Conservation (phyloP, 495 filamentous ascomycete species). For the Acidiella bohemica region DNA sequence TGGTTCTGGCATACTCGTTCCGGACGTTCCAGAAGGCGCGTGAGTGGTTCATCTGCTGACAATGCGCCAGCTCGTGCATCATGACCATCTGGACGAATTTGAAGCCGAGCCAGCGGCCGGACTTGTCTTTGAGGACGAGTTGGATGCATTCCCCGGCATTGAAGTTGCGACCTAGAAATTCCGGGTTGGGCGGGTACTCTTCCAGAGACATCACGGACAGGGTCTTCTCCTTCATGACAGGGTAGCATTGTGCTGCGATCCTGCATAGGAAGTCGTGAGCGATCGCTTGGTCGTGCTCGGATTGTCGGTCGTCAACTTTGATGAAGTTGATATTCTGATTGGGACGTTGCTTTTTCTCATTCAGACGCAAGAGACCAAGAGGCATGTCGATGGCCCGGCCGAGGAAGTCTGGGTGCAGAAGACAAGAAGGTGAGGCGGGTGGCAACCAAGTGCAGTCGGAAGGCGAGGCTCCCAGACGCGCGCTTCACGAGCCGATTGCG, state of each 20-base stretch:
- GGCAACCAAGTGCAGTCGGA: too few relatives aligned
- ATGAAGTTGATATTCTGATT: constrained; percentile 65
- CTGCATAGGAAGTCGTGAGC: constrained; percentile 60
- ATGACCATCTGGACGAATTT: constrained; percentile 72
- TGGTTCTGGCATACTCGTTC: constrained; percentile 49
- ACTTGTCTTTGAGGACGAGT: constrained; percentile 51
- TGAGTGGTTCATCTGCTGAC: constrained; percentile 73
- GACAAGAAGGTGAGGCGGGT: too few relatives aligned
- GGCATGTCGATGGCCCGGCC: constrained; percentile 38
- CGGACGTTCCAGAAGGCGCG: constrained; percentile 59
- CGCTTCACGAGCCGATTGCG: too few relatives aligned
- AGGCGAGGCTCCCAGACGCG: too few relatives aligned
- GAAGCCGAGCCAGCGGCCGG: constrained; percentile 59
- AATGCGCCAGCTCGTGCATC: constrained; percentile 68
- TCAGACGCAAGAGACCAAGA: constrained; percentile 52
- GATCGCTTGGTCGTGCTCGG: constrained; percentile 32
- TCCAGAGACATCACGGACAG: constrained; percentile 60
- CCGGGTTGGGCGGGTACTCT: constrained; percentile 58
- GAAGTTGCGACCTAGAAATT: constrained; percentile 70
- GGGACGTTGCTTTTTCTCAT: constrained; percentile 48
- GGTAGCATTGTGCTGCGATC: constrained; percentile 63
- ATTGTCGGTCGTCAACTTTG: constrained; percentile 49
- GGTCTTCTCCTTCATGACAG: constrained; percentile 57
- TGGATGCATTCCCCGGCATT: constrained; percentile 76
- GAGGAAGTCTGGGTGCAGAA: not conserved